Evolutionary conservation across 345 rosid species (phyloP).

Genomic region (Corchorus capsularis): DNA sequence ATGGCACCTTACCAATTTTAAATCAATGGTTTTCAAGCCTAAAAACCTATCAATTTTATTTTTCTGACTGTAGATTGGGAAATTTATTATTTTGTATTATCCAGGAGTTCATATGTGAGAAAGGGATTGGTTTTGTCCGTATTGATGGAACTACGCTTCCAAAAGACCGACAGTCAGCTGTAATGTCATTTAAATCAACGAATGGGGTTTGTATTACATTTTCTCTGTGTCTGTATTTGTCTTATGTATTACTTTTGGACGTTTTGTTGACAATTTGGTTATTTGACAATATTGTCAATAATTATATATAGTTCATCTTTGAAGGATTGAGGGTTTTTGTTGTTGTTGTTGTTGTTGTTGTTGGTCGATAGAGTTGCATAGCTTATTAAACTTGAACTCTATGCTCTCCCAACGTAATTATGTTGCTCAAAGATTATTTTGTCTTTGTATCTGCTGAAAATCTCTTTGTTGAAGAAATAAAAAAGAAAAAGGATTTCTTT

Average conservation of each 20-base stretch:
- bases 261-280: not conserved
- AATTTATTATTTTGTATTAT: constrained; percentile 25
- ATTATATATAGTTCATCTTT: too few species aligned
- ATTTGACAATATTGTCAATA: not conserved
- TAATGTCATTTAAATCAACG: constrained; percentile 64
- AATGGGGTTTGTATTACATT: constrained; percentile 50
- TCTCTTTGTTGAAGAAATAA: not conserved
- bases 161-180: constrained; percentile 89
- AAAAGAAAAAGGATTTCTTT: not conserved
- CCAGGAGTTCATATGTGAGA: constrained; percentile 86
- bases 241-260: constrained; percentile 1
- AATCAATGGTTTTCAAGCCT: not conserved
- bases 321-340: too few species aligned
- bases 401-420: not conserved
- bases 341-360: too few species aligned
- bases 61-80: not conserved
- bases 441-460: not conserved
- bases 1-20: constrained; percentile 7
- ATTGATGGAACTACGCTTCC: constrained; percentile 93
- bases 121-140: constrained; percentile 78
- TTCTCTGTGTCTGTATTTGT: constrained; percentile 1
- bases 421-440: not conserved
- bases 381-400: not conserved
- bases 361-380: too few species aligned
- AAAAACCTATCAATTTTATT: not conserved